A percentile compares a stretch with the other conserved stretches of the same genome.
Conservation (phyloP, 23 red algal species). For the Agarophyton chilense region DNA sequence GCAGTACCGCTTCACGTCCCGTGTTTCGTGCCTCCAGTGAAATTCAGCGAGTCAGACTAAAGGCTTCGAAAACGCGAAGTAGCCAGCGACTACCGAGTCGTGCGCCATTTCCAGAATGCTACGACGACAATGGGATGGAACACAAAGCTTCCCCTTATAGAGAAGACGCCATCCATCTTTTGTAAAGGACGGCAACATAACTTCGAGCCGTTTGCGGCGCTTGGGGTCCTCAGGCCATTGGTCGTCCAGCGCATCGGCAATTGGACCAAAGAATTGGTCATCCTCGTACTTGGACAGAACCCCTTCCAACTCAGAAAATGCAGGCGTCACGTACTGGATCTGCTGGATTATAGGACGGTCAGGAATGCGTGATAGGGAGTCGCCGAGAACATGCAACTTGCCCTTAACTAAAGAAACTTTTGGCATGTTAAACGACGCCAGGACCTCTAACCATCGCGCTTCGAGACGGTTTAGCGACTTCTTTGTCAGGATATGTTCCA, state of each 20-base stretch:
- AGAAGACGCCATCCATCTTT: background rate
- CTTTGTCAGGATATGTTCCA: background rate
- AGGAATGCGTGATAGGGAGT: constrained; percentile 4
- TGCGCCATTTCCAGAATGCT: constrained; percentile 11
- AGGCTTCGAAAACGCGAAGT: constrained; percentile 10
- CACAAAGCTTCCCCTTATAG: constrained; percentile 18
- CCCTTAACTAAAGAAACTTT: background rate
- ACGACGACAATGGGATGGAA: background rate
- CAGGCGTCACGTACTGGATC: background rate
- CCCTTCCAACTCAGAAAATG: background rate
- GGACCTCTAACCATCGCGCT: background rate
- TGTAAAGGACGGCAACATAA: background rate
- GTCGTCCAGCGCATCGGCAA: background rate
- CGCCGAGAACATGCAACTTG: constrained; percentile 21
- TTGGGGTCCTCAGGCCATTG: background rate
- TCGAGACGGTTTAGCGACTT: background rate
- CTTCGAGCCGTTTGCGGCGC: background rate
- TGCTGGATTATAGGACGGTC: background rate
- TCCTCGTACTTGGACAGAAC: background rate
- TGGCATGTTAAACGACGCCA: background rate
- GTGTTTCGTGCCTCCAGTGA: constrained; percentile 9
- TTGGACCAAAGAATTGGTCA: constrained; percentile 13
- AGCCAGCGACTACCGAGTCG: background rate
- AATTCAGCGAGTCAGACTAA: background rate
- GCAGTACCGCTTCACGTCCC: background rate